Conservation (phyloP, 306 rosid genomes). For the Echinosophora koreensis region DNA sequence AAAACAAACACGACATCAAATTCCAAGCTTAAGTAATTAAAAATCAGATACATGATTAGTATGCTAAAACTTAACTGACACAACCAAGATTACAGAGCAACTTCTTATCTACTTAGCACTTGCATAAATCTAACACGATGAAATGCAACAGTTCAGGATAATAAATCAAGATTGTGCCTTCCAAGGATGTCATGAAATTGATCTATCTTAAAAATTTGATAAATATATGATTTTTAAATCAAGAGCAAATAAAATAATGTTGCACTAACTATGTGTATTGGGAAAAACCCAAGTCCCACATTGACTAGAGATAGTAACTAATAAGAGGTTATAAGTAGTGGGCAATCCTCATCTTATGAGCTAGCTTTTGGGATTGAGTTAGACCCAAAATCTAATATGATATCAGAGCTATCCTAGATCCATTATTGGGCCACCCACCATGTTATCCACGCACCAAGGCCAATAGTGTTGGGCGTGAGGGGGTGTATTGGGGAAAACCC, state of each 20-base stretch:
- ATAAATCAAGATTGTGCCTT: slow-evolving; percentile 27
- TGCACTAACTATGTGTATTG: too few relatives aligned
- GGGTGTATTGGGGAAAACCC: too few relatives aligned
- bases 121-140: background rate
- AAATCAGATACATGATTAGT: background rate
- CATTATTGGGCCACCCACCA: too few relatives aligned
- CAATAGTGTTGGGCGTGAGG: too few relatives aligned
- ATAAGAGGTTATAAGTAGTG: too few relatives aligned
- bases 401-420: too few relatives aligned
- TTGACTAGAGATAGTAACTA: too few relatives aligned
- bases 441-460: too few relatives aligned
- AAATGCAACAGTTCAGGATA: slow-evolving; percentile 6
- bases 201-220: background rate
- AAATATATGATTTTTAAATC: slow-evolving; percentile 9
- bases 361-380: too few relatives aligned
- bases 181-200: slow-evolving; percentile 18
- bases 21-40: slow-evolving; percentile 14
- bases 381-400: too few relatives aligned
- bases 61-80: background rate
- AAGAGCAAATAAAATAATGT: slow-evolving; percentile 17
- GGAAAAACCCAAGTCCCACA: too few relatives aligned
- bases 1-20: slow-evolving; percentile 8
- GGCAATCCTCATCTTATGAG: too few relatives aligned
- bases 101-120: slow-evolving; percentile 3
- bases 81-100: slow-evolving; percentile 14